Percentiles rank a stretch among this genome's conserved stretches.
Evolutionary conservation across 2,329 filamentous ascomycete species (phyloP).

Genomic region (Aureobasidium sp.): DNA sequence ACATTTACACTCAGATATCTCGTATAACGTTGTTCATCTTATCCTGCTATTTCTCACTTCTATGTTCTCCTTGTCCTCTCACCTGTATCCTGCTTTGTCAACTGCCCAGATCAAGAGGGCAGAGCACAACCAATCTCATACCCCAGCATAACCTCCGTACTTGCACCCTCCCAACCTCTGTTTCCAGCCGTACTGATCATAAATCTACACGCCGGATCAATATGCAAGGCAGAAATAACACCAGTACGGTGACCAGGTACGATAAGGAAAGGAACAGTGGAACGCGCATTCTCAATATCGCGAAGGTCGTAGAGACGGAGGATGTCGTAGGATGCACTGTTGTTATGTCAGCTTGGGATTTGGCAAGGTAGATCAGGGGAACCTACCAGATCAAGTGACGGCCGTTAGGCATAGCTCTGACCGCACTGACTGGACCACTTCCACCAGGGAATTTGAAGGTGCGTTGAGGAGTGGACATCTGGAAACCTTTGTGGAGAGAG

Average conservation of each 20-base stretch:
- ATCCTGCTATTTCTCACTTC: no score
- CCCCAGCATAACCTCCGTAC: conserved; percentile 91
- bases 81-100: no score
- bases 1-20: no score
- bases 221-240: conserved; percentile 85
- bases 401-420: conserved; percentile 93
- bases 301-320: conserved; percentile 88
- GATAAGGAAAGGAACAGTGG: conserved; percentile 94
- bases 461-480: conserved; percentile 77
- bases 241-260: conserved; percentile 92
- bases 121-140: conserved; percentile 76
- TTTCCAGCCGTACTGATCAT: conserved; percentile 96
- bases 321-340: conserved; percentile 91
- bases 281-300: conserved; percentile 60
- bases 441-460: conserved; percentile 90
- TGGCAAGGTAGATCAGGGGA: not conserved
- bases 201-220: conserved; percentile 89
- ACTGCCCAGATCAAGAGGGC: not conserved
- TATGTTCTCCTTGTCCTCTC: no score
- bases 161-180: conserved; percentile 92
- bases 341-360: not conserved
- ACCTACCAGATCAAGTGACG: conserved; percentile 86
- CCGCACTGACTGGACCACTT: conserved; percentile 88
- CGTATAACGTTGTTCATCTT: no score
- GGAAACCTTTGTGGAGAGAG: conserved; percentile 74